phyloP scores from a whole-genome alignment of 2,329 filamentous ascomycete species.

The Alternaria sp. region DNA sequence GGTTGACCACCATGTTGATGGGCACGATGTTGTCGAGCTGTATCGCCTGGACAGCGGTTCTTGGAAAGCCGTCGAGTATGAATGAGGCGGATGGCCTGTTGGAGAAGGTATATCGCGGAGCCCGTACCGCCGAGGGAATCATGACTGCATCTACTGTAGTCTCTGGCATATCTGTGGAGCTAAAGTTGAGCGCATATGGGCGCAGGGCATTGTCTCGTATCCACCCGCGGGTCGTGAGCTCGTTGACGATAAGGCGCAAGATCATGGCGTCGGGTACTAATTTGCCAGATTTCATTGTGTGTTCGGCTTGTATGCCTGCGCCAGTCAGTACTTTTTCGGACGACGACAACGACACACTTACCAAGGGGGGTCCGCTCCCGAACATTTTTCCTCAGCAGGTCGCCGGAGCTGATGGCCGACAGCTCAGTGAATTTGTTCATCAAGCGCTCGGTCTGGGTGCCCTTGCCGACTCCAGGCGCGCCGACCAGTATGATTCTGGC shows the following conservation, averaged over 20 bases:
- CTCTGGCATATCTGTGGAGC: slow-evolving; percentile 42
- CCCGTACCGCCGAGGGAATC: slow-evolving; percentile 51
- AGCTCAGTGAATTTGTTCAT: slow-evolving; percentile 88
- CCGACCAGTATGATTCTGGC: slow-evolving; percentile 95
- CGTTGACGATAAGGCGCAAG: slow-evolving; percentile 88
- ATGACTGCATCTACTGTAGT: slow-evolving; percentile 53
- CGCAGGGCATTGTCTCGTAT: slow-evolving; percentile 63
- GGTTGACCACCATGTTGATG: slow-evolving; percentile 92
- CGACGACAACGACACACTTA: slow-evolving; percentile 52
- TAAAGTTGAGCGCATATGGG: slow-evolving; percentile 57
- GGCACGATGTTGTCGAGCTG: slow-evolving; percentile 83
- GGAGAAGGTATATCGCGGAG: slow-evolving; percentile 58
- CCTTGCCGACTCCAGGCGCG: slow-evolving; percentile 96
- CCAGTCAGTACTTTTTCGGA: slow-evolving; percentile 22
- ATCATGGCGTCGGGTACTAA: slow-evolving; percentile 95
- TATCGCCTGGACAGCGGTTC: slow-evolving; percentile 81
- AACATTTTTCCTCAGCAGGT: slow-evolving; percentile 92
- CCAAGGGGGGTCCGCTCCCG: slow-evolving; percentile 85
- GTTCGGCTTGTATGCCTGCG: slow-evolving; percentile 87
- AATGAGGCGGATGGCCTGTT: slow-evolving; percentile 85
- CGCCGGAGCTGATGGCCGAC: slow-evolving; percentile 90
- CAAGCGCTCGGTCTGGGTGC: slow-evolving; percentile 91
- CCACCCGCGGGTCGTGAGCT: slow-evolving; percentile 88
- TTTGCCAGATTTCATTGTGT: slow-evolving; percentile 84
- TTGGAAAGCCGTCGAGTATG: slow-evolving; percentile 94